Evolutionary conservation across 2,329 filamentous ascomycete species (phyloP), one percentile per base, ranked within the genome.

Genomic region (Tolypocladium ovalisporum): DNA sequence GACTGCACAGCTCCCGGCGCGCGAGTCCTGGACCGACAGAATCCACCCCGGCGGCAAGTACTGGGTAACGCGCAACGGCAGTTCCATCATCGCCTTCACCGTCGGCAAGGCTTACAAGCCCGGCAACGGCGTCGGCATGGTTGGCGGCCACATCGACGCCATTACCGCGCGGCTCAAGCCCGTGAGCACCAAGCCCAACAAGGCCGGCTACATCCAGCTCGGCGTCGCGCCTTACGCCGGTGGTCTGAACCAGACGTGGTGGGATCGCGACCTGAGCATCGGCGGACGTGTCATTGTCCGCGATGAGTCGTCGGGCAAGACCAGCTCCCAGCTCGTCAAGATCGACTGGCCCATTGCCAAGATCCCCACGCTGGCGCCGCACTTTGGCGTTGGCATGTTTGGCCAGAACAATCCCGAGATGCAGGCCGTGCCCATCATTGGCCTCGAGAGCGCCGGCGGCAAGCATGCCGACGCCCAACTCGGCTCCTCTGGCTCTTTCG

Each of bases 191-290:
- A 85, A 96, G 66, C 84, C 87, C n/a, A 89, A 79, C 65, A 90
- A 88, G 69, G 87, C 89, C 36, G 93, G 94, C 56, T 99, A 90
- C 68, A 72, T 90, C 34, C 90, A 97, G 75, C 81, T 97, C 8
- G 93, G 90, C 29, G 90, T 97, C 56, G 92, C 94, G 2, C 94
- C 89, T 0, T 99, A 97, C 69, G 93, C 91, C 12, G 93, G 94
- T 54, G 91, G 79, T 1, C 75, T 97, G 60, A 94, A 92, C 69
- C 79, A 80, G 61, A 97, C 94, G 1, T 97, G 94, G 94, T 97
- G 92, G 93, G 94, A 97, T 71, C 84, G 94, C 40, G 94, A 99
- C 71, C 80, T 99, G 55, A 87, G 89, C 62, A 88, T 97, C 65
- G 94, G 91, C 62, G 94, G 94, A 42, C 81, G 91, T 51, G 93